Conservation (phyloP, 495 filamentous ascomycete genomes). For the Neurospora sp. region DNA sequence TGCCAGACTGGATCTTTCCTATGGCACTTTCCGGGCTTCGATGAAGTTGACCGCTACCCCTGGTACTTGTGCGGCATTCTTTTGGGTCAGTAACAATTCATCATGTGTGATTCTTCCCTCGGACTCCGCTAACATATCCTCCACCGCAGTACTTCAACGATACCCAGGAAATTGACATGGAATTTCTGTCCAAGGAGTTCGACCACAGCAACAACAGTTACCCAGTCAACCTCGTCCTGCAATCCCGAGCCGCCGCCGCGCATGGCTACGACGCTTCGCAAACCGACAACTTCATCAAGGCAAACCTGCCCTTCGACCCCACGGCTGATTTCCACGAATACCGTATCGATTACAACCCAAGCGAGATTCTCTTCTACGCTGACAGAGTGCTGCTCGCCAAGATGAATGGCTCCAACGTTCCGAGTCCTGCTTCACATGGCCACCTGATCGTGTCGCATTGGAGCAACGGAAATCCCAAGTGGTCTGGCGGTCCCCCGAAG, state of each 20-base stretch:
- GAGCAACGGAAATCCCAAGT: constrained; percentile 61
- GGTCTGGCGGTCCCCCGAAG: constrained; percentile 58
- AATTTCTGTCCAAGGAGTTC: constrained; percentile 56
- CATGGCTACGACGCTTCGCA: constrained; percentile 46
- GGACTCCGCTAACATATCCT: not conserved
- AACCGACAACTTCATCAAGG: constrained; percentile 43
- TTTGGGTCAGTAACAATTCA: constrained; percentile 46
- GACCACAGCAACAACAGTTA: constrained; percentile 31
- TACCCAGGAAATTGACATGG: constrained; percentile 72
- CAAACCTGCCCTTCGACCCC: constrained; percentile 52
- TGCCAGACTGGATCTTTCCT: constrained; percentile 45
- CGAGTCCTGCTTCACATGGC: constrained; percentile 46
- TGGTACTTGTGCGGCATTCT: constrained; percentile 69
- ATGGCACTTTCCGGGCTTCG: constrained; percentile 55
- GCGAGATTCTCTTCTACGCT: constrained; percentile 52
- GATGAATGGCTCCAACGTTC: constrained; percentile 47
- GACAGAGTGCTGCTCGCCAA: constrained; percentile 44
- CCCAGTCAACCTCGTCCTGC: constrained; percentile 63
- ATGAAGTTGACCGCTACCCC: constrained; percentile 48
- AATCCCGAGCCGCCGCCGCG: constrained; percentile 45
- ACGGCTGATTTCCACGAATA: constrained; percentile 58
- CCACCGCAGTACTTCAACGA: constrained; percentile 55
- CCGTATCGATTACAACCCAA: constrained; percentile 62
- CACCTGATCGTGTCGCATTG: constrained; percentile 64
- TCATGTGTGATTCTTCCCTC: not conserved